A percentile compares a stretch with the other conserved stretches of the same genome.
These are phyloP conservation scores for Salix exigua DNA, from an alignment of 345 rosid species.

Conservation along the genomic window DNA sequence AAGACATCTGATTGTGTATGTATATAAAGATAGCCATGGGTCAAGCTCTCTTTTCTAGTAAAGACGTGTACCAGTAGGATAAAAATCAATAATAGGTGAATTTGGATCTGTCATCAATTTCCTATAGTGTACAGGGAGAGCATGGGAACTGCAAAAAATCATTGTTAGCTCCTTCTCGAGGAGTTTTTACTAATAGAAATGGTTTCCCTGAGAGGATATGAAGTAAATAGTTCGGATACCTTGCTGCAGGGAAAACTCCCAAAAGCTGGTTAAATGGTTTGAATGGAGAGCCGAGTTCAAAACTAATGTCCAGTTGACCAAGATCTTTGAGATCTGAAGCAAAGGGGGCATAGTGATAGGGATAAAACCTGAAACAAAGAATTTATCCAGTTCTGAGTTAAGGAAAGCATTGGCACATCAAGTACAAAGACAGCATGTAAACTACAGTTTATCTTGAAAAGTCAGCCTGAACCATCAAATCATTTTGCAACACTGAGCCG, in stretches of 20 bases:
- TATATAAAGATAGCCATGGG: conserved; percentile 1
- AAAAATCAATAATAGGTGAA: conserved; percentile 84
- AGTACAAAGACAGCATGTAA: background rate
- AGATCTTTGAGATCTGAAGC: conserved; percentile 93
- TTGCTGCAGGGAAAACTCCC: conserved; percentile 95
- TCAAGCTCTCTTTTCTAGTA: conserved; percentile 7
- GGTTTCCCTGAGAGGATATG: background rate
- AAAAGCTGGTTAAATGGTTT: conserved; percentile 91
- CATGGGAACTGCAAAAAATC: conserved; percentile 68
- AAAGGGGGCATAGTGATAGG: conserved; percentile 97
- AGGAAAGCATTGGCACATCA: background rate
- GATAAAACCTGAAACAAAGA: conserved; percentile 72
- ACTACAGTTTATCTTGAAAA: background rate
- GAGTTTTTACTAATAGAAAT: background rate
- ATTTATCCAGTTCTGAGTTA: background rate
- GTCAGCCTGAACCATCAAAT: background rate
- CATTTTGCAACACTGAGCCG: background rate
- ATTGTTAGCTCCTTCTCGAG: conserved; percentile 12
- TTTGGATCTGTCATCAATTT: conserved; percentile 79
- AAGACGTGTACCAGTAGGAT: conserved; percentile 61
- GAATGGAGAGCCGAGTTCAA: conserved; percentile 76
- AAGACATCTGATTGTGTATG: conserved; percentile 13
- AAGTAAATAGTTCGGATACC: conserved; percentile 37
- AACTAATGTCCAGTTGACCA: conserved; percentile 56
- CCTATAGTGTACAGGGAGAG: conserved; percentile 75